These are phyloP conservation scores for Hordeum vulgare DNA, from an alignment of 176 grass and related monocot genomes.

Conservation along the genomic window DNA sequence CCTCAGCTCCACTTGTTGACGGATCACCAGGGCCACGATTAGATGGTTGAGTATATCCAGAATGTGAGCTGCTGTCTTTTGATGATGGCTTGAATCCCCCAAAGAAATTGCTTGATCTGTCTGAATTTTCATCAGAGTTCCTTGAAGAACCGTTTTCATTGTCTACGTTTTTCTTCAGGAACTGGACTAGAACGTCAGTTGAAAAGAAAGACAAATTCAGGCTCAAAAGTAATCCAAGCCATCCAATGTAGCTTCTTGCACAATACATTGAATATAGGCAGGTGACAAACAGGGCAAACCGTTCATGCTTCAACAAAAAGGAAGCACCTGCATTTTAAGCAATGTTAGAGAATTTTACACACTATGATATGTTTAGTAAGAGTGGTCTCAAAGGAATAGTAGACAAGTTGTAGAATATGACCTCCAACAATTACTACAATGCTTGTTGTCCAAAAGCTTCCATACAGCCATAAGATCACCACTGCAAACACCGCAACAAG, in stretches of 20 bases:
- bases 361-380: not conserved
- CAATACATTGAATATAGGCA: slow-evolving; percentile 89
- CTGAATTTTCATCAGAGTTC: slow-evolving; percentile 43
- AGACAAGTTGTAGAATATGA: slow-evolving; percentile 37
- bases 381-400: not conserved
- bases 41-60: slow-evolving; percentile 33
- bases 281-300: slow-evolving; percentile 62
- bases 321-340: slow-evolving; percentile 48
- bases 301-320: slow-evolving; percentile 75
- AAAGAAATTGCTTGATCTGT: slow-evolving; percentile 36
- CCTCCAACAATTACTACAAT: slow-evolving; percentile 77
- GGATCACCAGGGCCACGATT: slow-evolving; percentile 51
- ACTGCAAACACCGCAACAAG: slow-evolving; percentile 39
- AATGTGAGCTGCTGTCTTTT: slow-evolving; percentile 41
- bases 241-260: slow-evolving; percentile 79
- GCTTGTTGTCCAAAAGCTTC: slow-evolving; percentile 90
- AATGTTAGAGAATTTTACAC: slow-evolving; percentile 9
- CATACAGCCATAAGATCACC: slow-evolving; percentile 83
- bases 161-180: slow-evolving; percentile 73
- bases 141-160: slow-evolving; percentile 39
- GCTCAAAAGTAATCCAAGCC: slow-evolving; percentile 74
- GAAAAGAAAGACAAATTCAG: slow-evolving; percentile 95
- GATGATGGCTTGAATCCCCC: slow-evolving; percentile 46
- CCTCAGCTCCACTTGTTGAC: slow-evolving; percentile 82
- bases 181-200: slow-evolving; percentile 72